Evolutionary conservation across 140 eudicot genomes (phyloP), one percentile per base, ranked within the genome.

Genomic region (Ambrosia hybrid): DNA sequence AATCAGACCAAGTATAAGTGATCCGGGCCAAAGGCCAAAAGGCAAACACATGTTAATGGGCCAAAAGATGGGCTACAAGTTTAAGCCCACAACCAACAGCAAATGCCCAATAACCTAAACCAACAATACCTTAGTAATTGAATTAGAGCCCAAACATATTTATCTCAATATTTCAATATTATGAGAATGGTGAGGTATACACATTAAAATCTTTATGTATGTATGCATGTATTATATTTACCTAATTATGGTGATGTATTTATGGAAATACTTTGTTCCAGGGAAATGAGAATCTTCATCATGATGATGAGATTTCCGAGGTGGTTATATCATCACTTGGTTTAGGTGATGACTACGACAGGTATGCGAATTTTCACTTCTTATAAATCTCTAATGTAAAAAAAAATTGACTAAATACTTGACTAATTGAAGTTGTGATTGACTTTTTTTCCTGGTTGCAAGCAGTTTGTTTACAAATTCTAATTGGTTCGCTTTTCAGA

Each of bases 381-480:
- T 21, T 21, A 21, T 21, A 21, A 21, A 21, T 21, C 26, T 21
- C 26, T 21, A 21, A 21, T 21, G 14, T n/a, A 4, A 21, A 9
- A 21, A 21, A 21, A 21, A 21, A 21, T 21, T 21, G 33, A 63
- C 33, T 14, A 14, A 63, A 63, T 36, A 9, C 7, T 9, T 12
- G 59, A 60, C 51, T 12, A 6, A 72, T 59, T 60, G 13, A 72
- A 43, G 6, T 43, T 13, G 39, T 53, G 26, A n/a, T 15, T 64
- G 52, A 64, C 52, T 51, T 9, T 15, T 4, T 48, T 58, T 55
- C 21, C 13, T 57, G 52, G 51, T n/a, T 83, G 77, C 67, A 33
- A 36, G 30, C 89, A 92, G 92, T 63, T 80, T 92, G 88, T 85
- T 93, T 72, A 93, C 96, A 67, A 93, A 93, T 76, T 93, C 98